Conservation (phyloP, 2,329 filamentous ascomycete species). For the Cryoendolithus antarcticus region DNA sequence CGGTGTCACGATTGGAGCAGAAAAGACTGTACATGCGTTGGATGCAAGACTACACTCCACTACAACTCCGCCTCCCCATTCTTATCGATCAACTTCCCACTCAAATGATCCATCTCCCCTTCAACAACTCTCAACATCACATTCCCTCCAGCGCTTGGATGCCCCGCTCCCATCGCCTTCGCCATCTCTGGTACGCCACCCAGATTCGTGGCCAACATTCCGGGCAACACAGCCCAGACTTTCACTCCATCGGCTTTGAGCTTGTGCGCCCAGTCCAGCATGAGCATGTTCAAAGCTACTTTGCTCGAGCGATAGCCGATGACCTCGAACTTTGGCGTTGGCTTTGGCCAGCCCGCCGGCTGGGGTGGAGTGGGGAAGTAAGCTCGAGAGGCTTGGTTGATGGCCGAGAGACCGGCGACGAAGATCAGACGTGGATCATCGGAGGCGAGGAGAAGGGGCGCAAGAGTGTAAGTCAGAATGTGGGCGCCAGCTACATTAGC, state of each 20-base stretch:
- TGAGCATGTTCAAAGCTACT: slow-evolving; percentile 33
- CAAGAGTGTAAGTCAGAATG: slow-evolving; percentile 28
- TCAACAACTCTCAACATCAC: too few relatives aligned
- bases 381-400: slow-evolving; percentile 10
- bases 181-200: slow-evolving; percentile 7
- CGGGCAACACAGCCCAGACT: slow-evolving; percentile 31
- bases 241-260: slow-evolving; percentile 30
- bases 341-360: slow-evolving; percentile 33
- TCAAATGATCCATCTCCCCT: too few relatives aligned
- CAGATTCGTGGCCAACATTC: slow-evolving; percentile 30
- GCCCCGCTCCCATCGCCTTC: too few relatives aligned
- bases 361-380: slow-evolving; percentile 11
- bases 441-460: slow-evolving; percentile 37
- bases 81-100: too few relatives aligned
- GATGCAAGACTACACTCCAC: too few relatives aligned
- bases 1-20: too few relatives aligned
- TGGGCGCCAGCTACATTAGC: slow-evolving; percentile 38
- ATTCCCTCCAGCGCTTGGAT: too few relatives aligned
- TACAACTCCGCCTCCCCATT: too few relatives aligned
- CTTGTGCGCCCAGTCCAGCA: slow-evolving; percentile 31
- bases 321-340: slow-evolving; percentile 8
- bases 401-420: slow-evolving; percentile 32
- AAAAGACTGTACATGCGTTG: too few relatives aligned
- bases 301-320: slow-evolving; percentile 28
- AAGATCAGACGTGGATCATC: slow-evolving; percentile 38